Evolutionary conservation across 495 filamentous ascomycete genomes (phyloP).

Genomic region (Aspergillus nanangensis): DNA sequence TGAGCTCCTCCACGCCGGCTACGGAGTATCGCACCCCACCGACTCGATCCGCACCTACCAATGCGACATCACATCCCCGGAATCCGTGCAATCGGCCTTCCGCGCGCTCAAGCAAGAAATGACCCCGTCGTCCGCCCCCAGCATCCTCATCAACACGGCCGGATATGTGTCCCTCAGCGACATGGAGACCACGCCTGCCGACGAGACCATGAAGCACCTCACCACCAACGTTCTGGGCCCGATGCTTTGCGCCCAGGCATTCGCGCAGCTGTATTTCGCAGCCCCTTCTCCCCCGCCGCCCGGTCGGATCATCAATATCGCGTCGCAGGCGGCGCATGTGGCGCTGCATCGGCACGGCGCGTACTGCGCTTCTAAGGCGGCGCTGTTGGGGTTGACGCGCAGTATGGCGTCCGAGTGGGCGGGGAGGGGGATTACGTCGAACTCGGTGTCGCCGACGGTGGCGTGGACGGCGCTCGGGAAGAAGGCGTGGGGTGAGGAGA

Average conservation of each 20-base stretch:
- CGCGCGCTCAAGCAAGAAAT: conserved; percentile 16
- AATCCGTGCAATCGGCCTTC: conserved; percentile 32
- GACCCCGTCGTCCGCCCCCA: conserved; percentile 22
- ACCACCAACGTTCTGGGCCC: conserved; percentile 33
- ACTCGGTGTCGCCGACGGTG: conserved; percentile 37
- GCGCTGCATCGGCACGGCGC: conserved; percentile 38
- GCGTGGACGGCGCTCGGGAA: conserved; percentile 36
- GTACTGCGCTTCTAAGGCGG: conserved; percentile 47
- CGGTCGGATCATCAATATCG: conserved; percentile 33
- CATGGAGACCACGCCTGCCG: conserved; percentile 32
- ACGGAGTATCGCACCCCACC: conserved; percentile 9
- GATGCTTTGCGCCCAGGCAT: conserved; percentile 41
- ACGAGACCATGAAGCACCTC: conserved; percentile 37
- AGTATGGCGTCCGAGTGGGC: conserved; percentile 46
- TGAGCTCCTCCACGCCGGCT: conserved; percentile 26
- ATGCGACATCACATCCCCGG: conserved; percentile 38
- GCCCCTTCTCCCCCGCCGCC: conserved; percentile 21
- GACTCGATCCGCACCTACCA: conserved; percentile 32
- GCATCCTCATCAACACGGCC: conserved; percentile 38
- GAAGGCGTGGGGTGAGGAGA: conserved; percentile 35
- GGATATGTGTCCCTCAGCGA: conserved; percentile 39
- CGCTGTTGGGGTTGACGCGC: conserved; percentile 40
- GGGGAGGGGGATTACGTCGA: conserved; percentile 29
- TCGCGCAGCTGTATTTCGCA: conserved; percentile 32
- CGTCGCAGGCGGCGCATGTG: conserved; percentile 34